Base-by-base conservation (phyloP, 2,329 filamentous ascomycete genomes). In the Sporothrix inflata region DNA sequence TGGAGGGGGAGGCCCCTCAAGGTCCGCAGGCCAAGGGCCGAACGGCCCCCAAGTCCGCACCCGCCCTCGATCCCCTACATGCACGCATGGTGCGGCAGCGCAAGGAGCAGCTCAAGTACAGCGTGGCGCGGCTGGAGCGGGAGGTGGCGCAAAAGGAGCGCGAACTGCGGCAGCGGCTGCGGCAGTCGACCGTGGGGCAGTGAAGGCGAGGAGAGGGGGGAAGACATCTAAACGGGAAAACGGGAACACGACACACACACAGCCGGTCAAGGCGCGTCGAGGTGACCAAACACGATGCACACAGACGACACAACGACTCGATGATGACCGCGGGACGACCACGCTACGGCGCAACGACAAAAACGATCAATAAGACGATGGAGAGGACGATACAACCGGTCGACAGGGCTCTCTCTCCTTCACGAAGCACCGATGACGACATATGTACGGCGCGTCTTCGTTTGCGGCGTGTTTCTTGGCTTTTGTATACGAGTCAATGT, bases 71-170 rank as follows among this genome's bases (percentile, higher is more conserved):
- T 60, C 84, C 83, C 76, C 78, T 89, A 66, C 81, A 85, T 24
- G 86, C 85, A 1, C 83, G 85, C 77, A 90, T 92, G 75, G 81
- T 96, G 72, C 85, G 89, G 72, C 92, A 94, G 84, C 91, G 94
- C 82, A 95, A 93, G 81, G 94, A 97, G 81, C 89, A 93, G 67
- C 82, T 97, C 76, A 90, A 92, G 79, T 97, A 97, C 83, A 91
- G 93, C 38, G 93, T 97, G 21, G 93, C 96, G 79, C 87, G 94
- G 74, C 81, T 98, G 75, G 93, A 96, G 84, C 79, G 97, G 77
- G 93, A 97, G 83, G 92, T 93, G n/a, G 86, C 90, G 76, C 94
- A 97, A 78, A 89, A 88, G 80, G 88, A 90, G 82, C 82, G 87
- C 74, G 88, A 90, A 80, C 76, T 90, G 77, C 80, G 86, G 75